Base-by-base conservation (phyloP, 2,329 filamentous ascomycete species). In the Neoarthrinium moseri region DNA sequence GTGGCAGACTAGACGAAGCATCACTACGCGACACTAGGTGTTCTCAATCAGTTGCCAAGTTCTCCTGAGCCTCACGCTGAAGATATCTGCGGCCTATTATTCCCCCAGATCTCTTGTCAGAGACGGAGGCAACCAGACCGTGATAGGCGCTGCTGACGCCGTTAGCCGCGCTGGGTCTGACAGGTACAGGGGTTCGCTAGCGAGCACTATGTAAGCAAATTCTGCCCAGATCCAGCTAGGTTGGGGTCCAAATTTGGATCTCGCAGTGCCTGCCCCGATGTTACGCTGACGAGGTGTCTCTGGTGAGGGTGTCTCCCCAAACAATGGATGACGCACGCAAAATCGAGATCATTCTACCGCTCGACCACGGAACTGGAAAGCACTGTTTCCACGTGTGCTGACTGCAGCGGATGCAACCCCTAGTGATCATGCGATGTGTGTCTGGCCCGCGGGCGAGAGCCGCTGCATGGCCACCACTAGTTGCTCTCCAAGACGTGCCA, bases 241-340 rank as follows among this genome's bases (percentile, higher is more conserved):
- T 36, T 46, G 43, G 47, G 47, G 47, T 49, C 47, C 47, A 42
- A 48, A 48, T 40, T 45, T 49, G 37, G 26, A 43, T 46, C 43
- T 49, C 37, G 46, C 47, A 17, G 32, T 15, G 32, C 7, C 32
- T 15, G 32, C 32, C 32, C n/a, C 32, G n/a, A 17, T 34, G 32
- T 34, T 12, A 34, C 32, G n/a, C 32, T n/a, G n/a, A n/a, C n/a
- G n/a, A n/a, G n/a, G n/a, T n/a, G n/a, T n/a, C n/a, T n/a, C n/a
- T n/a, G n/a, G n/a, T n/a, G n/a, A n/a, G n/a, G n/a, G n/a, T n/a
- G n/a, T n/a, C n/a, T n/a, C 32, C n/a, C 32, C 32, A 34, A 34
- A 34, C 7, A 15, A 6, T 15, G 7, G 32, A 34, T n/a, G n/a
- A n/a, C n/a, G n/a, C 32, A 34, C 26, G 8, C 8, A 29, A 29